Base-by-base conservation (phyloP, 1,284 basidiomycete species). In the Trichosporon coremiiforme region DNA sequence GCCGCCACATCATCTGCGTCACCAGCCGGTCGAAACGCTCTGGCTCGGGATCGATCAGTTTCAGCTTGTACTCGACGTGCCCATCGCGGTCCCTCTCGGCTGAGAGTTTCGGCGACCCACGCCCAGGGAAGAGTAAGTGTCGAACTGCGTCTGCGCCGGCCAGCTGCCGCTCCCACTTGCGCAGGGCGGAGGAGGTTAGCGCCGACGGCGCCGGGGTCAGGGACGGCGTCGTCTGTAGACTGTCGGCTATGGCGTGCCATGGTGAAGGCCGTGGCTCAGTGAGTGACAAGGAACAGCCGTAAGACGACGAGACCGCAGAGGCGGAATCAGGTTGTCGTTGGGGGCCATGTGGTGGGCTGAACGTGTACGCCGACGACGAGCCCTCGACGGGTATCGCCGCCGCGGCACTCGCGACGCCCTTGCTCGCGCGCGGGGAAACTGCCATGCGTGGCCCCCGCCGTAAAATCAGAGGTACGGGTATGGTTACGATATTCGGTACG, bases 1-100 rank as follows among this genome's bases (percentile, higher is more conserved):
- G 87, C 3, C 94, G 88, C 94, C 95, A 97, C 82, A 95, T 94
- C 82, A 96, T 89, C 84, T 97, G 94, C 1, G 94, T 96, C 68
- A 94, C 91, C 17, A 97, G 89, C 50, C 81, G 76, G 68, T 84
- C 84, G 70, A 85, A 85, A 10, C 85, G 79, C 64, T 85, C 83
- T 4, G 80, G 76, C 2, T 77, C 78, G 36, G 83, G 81, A 55
- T 82, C 78, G 66, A 82, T 80, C 29, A 84, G 73, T 65, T 83
- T 83, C 50, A 83, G 75, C 75, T 85, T 85, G 76, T 85, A 85
- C 74, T 85, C 84, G 25, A 85, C 84, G 71, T 82, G 81, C 7
- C 84, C 84, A 20, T 78, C 75, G 65, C 81, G 81, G 71, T 85
- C 84, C 25, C 79, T 70, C 67, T 85, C 84, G 1, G 83, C 81